These are phyloP conservation scores for Yarrowia galli DNA, from an alignment of 1,139 yeast species.

Conservation along the genomic window DNA sequence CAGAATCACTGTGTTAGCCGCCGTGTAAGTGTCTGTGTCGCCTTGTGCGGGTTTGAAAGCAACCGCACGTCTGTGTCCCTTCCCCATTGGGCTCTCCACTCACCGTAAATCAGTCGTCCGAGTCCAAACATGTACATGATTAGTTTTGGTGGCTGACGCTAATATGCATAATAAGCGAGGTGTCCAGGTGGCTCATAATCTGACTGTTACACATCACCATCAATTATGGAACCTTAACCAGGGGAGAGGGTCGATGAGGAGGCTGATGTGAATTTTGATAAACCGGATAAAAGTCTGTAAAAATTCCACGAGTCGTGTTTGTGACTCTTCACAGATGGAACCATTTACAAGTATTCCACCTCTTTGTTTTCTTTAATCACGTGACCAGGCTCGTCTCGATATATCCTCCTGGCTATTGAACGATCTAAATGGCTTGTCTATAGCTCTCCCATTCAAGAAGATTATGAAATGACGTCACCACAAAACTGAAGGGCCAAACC, in stretches of 20 bases:
- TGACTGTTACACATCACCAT: neutral
- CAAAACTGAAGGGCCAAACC: no score
- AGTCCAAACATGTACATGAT: constrained; percentile 65
- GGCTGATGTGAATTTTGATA: no score
- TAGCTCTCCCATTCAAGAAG: no score
- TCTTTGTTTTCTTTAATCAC: no score
- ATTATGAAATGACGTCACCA: neutral
- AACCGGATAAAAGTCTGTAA: no score
- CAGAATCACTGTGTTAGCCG: constrained; percentile 54
- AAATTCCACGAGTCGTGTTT: no score
- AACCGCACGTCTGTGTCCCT: neutral
- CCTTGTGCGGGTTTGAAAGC: neutral
- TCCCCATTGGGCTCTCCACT: constrained; percentile 42
- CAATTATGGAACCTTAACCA: neutral
- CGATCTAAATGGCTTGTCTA: neutral
- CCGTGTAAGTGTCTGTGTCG: neutral
- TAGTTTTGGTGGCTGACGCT: constrained; percentile 18
- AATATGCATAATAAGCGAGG: constrained; percentile 5
- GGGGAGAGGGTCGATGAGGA: no score
- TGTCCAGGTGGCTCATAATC: constrained; percentile 7
- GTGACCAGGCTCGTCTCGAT: no score
- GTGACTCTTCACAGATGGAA: no score
- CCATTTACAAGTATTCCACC: no score
- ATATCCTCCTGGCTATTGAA: no score
- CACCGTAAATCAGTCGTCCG: constrained; percentile 70